Evolutionary conservation across 1,284 basidiomycete species (phyloP).

Genomic region (Inonotus obliquus): DNA sequence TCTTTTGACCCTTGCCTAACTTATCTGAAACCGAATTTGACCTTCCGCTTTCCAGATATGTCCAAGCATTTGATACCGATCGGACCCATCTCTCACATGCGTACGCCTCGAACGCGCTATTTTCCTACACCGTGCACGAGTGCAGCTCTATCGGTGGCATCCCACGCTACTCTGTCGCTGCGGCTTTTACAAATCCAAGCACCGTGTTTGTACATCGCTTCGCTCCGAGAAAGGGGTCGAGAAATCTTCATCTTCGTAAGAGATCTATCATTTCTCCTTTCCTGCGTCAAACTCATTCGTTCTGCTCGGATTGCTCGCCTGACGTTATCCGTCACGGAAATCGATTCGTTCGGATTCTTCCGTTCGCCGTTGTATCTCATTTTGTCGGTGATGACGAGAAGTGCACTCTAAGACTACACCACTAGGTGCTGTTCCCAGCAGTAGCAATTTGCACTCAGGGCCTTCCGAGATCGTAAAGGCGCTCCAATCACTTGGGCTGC

Average conservation of each 20-base stretch:
- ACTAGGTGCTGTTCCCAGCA: not conserved
- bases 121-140: conserved; percentile 17
- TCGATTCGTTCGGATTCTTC: too few relatives aligned
- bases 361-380: too few relatives aligned
- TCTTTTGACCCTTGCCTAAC: too few relatives aligned
- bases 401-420: not conserved
- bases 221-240: conserved; percentile 8
- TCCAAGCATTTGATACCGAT: conserved; percentile 12
- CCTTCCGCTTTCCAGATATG: conserved; percentile 3
- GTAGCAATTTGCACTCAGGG: conserved; percentile 4
- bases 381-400: not conserved
- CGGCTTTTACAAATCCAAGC: not conserved
- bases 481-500: conserved; percentile 7
- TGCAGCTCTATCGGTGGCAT: not conserved
- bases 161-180: conserved; percentile 2
- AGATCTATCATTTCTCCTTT: not conserved
- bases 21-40: too few relatives aligned
- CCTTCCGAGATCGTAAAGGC: conserved; percentile 9
- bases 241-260: conserved; percentile 16
- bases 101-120: conserved; percentile 8
- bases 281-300: not conserved
- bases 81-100: conserved; percentile 4
- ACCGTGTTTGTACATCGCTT: conserved; percentile 13
- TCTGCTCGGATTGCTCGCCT: too few relatives aligned
- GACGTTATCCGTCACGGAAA: too few relatives aligned